phyloP scores from a whole-genome alignment of 768 basidiomycete genomes.

The Mycena maculata region DNA sequence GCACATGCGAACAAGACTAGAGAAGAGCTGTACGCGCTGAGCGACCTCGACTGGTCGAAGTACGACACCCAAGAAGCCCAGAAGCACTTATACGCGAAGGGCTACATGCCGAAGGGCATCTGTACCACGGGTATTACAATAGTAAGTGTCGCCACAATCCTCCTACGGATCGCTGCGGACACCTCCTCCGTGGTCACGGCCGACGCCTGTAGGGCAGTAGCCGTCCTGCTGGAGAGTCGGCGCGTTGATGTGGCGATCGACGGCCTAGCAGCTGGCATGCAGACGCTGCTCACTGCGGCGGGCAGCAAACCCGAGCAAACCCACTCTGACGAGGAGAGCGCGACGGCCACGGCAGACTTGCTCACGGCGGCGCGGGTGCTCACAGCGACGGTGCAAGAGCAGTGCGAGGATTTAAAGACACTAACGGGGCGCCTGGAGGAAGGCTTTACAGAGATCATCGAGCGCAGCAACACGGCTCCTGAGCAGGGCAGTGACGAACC shows the following conservation, averaged over 20 bases:
- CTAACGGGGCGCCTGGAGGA: slow-evolving; percentile 3
- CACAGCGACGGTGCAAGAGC: not conserved
- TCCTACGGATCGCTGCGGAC: not conserved
- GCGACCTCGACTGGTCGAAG: not conserved
- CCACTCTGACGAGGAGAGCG: too few species aligned
- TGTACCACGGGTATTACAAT: not conserved
- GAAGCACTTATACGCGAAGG: not conserved
- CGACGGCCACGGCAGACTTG: not conserved
- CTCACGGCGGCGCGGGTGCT: not conserved
- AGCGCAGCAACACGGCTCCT: not conserved
- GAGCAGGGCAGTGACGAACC: not conserved
- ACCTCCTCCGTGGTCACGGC: not conserved
- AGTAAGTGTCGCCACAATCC: not conserved
- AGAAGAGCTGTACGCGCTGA: not conserved
- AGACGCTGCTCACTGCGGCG: too few species aligned
- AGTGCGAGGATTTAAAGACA: not conserved
- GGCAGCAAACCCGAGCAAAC: too few species aligned
- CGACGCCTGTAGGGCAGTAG: not conserved
- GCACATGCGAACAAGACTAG: not conserved
- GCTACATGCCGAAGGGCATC: not conserved
- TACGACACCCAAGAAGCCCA: not conserved
- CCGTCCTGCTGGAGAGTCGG: not conserved
- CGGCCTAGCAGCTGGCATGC: too few species aligned
- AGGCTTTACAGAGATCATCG: not conserved
- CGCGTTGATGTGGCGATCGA: not conserved